Percentiles rank a stretch among this genome's conserved stretches.
Evolutionary conservation across 202 grass and related monocot genomes (phyloP).

Genomic region (Setaria italica): DNA sequence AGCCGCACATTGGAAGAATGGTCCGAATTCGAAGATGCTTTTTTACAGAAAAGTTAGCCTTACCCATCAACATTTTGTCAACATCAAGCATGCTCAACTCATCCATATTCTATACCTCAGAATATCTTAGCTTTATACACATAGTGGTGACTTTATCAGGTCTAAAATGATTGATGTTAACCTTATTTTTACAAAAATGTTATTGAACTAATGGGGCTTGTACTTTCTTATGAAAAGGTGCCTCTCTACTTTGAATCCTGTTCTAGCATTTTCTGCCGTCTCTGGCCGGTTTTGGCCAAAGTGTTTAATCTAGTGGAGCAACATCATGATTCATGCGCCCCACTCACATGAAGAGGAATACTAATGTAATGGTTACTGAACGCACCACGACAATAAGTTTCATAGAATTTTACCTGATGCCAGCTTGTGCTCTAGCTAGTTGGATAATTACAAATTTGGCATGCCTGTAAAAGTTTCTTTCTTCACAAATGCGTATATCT

Average conservation of each 20-base stretch:
- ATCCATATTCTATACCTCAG: constrained; percentile 2
- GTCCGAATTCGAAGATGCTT: not conserved
- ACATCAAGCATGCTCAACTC: constrained; percentile 36
- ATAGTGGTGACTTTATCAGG: constrained; percentile 20
- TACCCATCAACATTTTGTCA: not conserved
- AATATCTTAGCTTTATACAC: constrained; percentile 4
- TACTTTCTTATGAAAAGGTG: not conserved
- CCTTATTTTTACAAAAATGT: not conserved
- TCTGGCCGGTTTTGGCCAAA: not conserved
- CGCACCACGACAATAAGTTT: not conserved
- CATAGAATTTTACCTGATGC: not conserved
- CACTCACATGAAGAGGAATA: not conserved
- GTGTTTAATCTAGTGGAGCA: not conserved
- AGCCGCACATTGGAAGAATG: not conserved
- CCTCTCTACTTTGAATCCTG: not conserved
- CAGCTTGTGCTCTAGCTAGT: not conserved
- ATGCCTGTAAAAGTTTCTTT: not conserved
- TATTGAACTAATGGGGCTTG: not conserved
- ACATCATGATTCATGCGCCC: not conserved
- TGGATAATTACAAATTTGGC: not conserved
- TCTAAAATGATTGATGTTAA: constrained; percentile 34
- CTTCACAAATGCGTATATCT: not conserved
- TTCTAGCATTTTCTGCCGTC: not conserved
- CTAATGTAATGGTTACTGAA: not conserved
- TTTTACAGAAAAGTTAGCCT: not conserved